Base-by-base conservation (phyloP, 345 rosid species). In the Eucalyptus melliodora region DNA sequence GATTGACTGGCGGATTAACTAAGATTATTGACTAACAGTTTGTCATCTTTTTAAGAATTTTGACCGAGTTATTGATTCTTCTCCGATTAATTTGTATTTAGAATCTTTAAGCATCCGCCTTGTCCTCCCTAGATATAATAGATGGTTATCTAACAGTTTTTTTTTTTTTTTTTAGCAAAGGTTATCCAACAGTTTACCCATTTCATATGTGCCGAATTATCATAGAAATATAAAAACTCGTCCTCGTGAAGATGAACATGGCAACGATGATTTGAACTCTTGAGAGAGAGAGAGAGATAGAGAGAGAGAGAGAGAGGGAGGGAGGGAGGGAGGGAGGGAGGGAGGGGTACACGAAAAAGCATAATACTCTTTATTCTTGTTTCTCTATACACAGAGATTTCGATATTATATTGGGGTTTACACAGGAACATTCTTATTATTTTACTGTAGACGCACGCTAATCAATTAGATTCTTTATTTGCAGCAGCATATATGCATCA, bases 291-390 rank as follows among this genome's bases (percentile, higher is more conserved):
- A n/a, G n/a, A n/a, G n/a, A n/a, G n/a, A n/a, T n/a, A 50, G 51
- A 50, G 51, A 21, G 26, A 8, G 59, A 55, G 49, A 47, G 11
- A 67, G 5, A 21, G 60, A 55, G 27, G 23, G 62, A 56, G 14
- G 1, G 30, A 26, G 65, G 0, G 69, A 6, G 31, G 0, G 69
- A 1, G 69, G 0, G 69, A 12, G 34, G 0, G 31, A 27, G 69
- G 0, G 19, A 30, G 3, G 4, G 31, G 37, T n/a, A 65, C 37
- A n/a, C 19, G 77, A 0, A 15, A 15, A 65, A 30, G 72, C 72
- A n/a, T 65, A 1, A 72, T 19, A 9, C 23, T 72, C 14, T 37
- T 72, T 72, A 37, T 72, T 37, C 5, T 21, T 21, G 45, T 11
- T 77, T 77, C 27, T 77, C 15, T 77, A 37, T 0, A 37, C 83